Evolutionary conservation across 805 yeast species (phyloP).

Genomic region (Candida endomychidarum): DNA sequence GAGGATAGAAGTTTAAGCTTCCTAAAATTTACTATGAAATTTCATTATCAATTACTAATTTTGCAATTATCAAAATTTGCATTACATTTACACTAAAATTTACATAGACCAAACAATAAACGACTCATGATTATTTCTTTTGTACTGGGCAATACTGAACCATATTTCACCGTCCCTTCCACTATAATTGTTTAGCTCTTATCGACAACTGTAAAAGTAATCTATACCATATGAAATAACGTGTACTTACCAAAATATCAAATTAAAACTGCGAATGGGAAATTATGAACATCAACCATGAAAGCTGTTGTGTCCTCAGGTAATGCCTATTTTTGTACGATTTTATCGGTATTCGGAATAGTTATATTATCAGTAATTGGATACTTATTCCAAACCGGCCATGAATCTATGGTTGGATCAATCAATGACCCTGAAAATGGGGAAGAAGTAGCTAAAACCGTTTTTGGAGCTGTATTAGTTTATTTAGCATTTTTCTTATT

Average conservation of each 20-base stretch:
- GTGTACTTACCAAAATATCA: background rate
- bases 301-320: conserved; percentile 55
- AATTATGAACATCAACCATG: conserved; percentile 23
- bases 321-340: conserved; percentile 94
- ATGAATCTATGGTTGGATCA: conserved; percentile 93
- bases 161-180: no score
- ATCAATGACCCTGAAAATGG: conserved; percentile 91
- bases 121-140: background rate
- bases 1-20: no score
- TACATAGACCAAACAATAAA: no score
- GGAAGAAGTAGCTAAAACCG: conserved; percentile 86
- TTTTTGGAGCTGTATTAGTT: conserved; percentile 84
- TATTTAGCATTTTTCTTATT: conserved; percentile 78
- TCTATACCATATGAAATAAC: background rate
- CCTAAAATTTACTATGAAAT: background rate
- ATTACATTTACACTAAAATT: no score
- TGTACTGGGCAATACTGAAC: no score
- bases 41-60: no score
- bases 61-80: background rate
- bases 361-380: conserved; percentile 85
- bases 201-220: no score
- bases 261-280: conserved; percentile 6
- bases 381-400: conserved; percentile 71
- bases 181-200: no score
- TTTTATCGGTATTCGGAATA: conserved; percentile 88